Evolutionary conservation across 495 filamentous ascomycete genomes (phyloP).

Genomic region (Penicillium steckii): DNA sequence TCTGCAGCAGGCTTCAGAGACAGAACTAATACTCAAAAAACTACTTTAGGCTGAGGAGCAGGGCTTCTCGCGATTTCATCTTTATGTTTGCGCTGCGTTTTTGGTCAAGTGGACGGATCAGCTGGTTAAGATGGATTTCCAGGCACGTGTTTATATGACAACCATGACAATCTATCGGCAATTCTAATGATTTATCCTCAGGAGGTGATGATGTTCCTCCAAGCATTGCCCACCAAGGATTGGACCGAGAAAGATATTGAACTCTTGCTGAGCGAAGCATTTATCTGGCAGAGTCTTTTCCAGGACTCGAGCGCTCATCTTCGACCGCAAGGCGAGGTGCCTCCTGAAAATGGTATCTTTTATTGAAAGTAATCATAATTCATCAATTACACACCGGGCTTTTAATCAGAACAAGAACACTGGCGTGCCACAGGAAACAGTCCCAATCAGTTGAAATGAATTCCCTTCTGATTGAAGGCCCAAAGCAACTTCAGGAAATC

Average conservation of each 20-base stretch:
- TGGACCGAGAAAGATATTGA: conserved; percentile 99
- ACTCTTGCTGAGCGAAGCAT: conserved; percentile 90
- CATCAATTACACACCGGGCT: conserved; percentile 23
- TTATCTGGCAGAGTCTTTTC: conserved; percentile 93
- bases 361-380: conserved; percentile 43
- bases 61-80: conserved; percentile 95
- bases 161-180: neutral
- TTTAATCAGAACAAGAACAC: conserved; percentile 10
- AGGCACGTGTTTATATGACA: conserved; percentile 36
- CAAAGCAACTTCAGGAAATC: conserved; percentile 78
- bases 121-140: conserved; percentile 94
- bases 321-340: conserved; percentile 46
- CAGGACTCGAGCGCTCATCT: conserved; percentile 85
- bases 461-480: conserved; percentile 85
- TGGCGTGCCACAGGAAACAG: no score
- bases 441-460: conserved; percentile 76
- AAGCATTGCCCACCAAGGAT: conserved; percentile 86
- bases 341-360: conserved; percentile 41
- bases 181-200: conserved; percentile 34
- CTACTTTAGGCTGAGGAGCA: conserved; percentile 87
- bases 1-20: neutral
- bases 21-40: conserved; percentile 17
- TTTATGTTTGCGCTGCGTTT: conserved; percentile 98
- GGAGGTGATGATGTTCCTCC: conserved; percentile 99
- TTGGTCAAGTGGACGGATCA: conserved; percentile 98